Evolutionary conservation across 129 eudicot species (phyloP).

Genomic region (Apium graveolens): DNA sequence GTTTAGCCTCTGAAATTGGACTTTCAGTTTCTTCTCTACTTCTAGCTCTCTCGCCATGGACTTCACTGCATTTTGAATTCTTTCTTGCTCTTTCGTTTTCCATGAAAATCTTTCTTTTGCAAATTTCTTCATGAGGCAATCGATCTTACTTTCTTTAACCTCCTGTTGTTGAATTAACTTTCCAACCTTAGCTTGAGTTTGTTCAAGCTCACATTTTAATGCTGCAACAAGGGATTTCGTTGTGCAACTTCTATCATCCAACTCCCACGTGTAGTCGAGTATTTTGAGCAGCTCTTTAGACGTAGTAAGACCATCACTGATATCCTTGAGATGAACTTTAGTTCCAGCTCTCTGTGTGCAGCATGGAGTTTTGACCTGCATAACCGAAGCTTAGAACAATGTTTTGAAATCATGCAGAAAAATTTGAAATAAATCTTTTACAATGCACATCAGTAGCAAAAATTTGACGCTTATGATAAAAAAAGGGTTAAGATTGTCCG

Average conservation of each 20-base stretch:
- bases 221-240: slow-evolving; percentile 56
- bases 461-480: neutral
- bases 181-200: slow-evolving; percentile 41
- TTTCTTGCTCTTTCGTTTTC: slow-evolving; percentile 50
- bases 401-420: neutral
- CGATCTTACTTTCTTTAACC: slow-evolving; percentile 21
- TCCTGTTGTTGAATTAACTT: slow-evolving; percentile 52
- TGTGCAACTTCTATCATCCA: slow-evolving; percentile 38
- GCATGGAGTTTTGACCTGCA: slow-evolving; percentile 30
- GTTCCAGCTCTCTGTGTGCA: slow-evolving; percentile 13
- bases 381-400: slow-evolving; percentile 7
- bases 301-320: slow-evolving; percentile 40
- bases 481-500: too few relatives aligned
- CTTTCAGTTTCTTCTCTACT: slow-evolving; percentile 55
- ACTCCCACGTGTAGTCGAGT: slow-evolving; percentile 32
- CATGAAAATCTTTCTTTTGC: slow-evolving; percentile 36
- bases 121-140: slow-evolving; percentile 23
- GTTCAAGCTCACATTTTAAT: slow-evolving; percentile 59
- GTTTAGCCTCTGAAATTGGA: slow-evolving; percentile 69
- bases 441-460: too few relatives aligned
- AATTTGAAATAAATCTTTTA: too few relatives aligned
- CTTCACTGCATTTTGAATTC: slow-evolving; percentile 39
- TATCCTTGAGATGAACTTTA: slow-evolving; percentile 46
- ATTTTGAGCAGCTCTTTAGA: slow-evolving; percentile 72
- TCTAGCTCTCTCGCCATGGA: slow-evolving; percentile 45